Evolutionary conservation across 225 moss, liverwort and hornwort species (phyloP).

Genomic region (Lunularia cruciata): DNA sequence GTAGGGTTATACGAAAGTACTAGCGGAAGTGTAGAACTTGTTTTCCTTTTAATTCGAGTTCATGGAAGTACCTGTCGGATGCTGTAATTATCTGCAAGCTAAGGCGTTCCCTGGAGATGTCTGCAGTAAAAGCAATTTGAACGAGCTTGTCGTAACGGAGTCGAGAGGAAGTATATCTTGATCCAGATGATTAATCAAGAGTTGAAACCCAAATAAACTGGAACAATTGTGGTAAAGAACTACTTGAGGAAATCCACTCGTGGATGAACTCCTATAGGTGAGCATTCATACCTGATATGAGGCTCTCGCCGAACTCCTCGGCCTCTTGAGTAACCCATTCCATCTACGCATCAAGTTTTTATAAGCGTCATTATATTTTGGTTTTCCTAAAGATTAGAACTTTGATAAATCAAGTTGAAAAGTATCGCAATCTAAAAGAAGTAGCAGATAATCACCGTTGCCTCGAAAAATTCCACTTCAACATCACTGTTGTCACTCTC

Average conservation of each 20-base stretch:
- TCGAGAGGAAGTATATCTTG: background rate
- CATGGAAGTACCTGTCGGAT: constrained; percentile 28
- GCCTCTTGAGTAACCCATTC: constrained; percentile 74
- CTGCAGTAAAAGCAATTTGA: constrained; percentile 19
- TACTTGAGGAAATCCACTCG: no score
- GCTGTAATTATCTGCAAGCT: constrained; percentile 28
- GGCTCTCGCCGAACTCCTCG: constrained; percentile 69
- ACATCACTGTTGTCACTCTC: constrained; percentile 59
- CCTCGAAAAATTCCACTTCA: constrained; percentile 88
- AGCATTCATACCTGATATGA: constrained; percentile 47
- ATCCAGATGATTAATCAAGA: background rate
- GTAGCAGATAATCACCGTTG: constrained; percentile 49
- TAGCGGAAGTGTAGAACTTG: no score
- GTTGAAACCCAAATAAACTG: background rate
- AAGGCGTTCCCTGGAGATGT: constrained; percentile 22
- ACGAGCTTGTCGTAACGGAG: background rate
- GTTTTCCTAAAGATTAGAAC: no score
- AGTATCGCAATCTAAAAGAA: no score
- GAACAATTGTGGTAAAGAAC: no score
- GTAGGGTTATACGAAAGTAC: no score
- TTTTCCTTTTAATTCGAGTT: no score
- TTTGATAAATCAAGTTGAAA: no score
- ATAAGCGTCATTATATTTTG: no score
- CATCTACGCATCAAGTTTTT: constrained; percentile 57
- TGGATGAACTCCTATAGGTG: no score